These are phyloP conservation scores for Lentinula detonsa DNA, from an alignment of 768 basidiomycete genomes.

Conservation along the genomic window DNA sequence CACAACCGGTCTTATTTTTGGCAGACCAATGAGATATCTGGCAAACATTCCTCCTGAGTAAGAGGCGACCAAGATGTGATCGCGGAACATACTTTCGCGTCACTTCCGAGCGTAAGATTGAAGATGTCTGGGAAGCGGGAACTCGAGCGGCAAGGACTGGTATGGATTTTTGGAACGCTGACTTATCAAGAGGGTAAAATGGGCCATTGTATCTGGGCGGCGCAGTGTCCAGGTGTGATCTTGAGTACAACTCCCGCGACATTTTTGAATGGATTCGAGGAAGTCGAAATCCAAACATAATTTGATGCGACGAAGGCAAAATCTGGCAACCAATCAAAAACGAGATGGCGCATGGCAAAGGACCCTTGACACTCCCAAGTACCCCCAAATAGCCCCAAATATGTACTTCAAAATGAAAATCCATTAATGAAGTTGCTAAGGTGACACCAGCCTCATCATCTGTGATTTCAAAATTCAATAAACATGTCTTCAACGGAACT, in stretches of 20 bases:
- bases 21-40: slow-evolving; percentile 62
- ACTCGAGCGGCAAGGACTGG: slow-evolving; percentile 66
- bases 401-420: not conserved
- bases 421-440: not conserved
- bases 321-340: not conserved
- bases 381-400: not conserved
- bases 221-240: slow-evolving; percentile 14
- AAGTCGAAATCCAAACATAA: not conserved
- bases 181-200: slow-evolving; percentile 49
- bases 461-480: not conserved
- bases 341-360: not conserved
- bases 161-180: slow-evolving; percentile 59
- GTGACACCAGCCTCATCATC: not conserved
- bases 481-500: slow-evolving; percentile 7
- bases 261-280: not conserved
- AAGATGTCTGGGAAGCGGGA: slow-evolving; percentile 46
- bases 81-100: slow-evolving; percentile 47
- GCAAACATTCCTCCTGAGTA: slow-evolving; percentile 4
- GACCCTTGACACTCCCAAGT: not conserved
- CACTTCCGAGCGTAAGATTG: slow-evolving; percentile 49
- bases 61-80: not conserved
- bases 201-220: slow-evolving; percentile 49
- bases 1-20: slow-evolving; percentile 58
- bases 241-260: not conserved
- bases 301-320: not conserved